Evolutionary conservation across 2,329 filamentous ascomycete genomes (phyloP), one percentile per base, ranked within the genome.

Genomic region (Fusarium nygamai): DNA sequence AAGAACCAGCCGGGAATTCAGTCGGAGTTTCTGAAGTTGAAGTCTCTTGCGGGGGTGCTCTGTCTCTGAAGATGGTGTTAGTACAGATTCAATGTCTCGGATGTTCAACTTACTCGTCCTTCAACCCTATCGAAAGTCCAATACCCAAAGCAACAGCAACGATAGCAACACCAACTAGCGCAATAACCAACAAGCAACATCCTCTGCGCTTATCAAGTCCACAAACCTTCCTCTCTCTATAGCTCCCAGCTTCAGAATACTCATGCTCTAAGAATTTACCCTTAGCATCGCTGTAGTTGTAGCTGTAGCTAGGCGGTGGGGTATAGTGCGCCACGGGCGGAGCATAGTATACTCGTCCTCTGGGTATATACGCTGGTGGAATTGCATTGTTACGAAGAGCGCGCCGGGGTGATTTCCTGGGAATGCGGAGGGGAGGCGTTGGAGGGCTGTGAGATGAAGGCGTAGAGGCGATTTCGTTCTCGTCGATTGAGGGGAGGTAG

Each of bases 1-100:
- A 93, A n/a, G 88, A 86, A 11, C 92, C 92, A 3, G 87, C 82
- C 4, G 92, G 92, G 75, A 92, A 92, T 27, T 34, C 51, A n/a
- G 67, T 22, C 11, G 64, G 17, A 33, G 64, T 22, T 22, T 78
- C 64, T 17, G 73, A 33, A 8, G 60, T 48, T 22, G 62, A 66
- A 24, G 73, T 46, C 8, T 69, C 57, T 7, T 61, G 46, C 7
- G 36, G 43, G 20, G 66, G 50, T 27, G 36, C 29, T 51, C 46
- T 48, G 36, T 54, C 36, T 10, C 73, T 75, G 34, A 31, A 29
- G 11, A 27, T 46, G n/a, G 48, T 73, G 46, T 58, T 36, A 68
- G 66, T 54, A 6, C 24, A 3, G 22, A 24, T 34, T 17, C 38
- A 16, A 16, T 39, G 27, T 46, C 17, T 31, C n/a, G 20, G 43